Base-by-base conservation (phyloP, 2,329 filamentous ascomycete species). In the Penicillium sp. region DNA sequence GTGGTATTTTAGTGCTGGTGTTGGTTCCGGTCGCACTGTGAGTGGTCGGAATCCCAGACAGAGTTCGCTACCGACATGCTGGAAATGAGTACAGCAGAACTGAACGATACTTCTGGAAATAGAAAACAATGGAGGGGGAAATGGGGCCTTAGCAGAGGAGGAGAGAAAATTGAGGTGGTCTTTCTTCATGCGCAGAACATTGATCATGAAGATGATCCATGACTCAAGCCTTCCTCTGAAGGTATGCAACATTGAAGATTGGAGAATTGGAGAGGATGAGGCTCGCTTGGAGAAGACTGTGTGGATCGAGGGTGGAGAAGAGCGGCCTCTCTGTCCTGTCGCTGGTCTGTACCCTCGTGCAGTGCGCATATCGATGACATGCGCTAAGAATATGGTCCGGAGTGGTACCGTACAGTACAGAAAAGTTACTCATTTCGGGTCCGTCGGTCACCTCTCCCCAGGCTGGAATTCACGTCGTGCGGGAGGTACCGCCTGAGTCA, bases 1-100 rank as follows among this genome's bases (percentile, higher is more conserved):
- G 44, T 46, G 44, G 9, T 39, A 25, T 33, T 45, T 39, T 39
- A 39, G 43, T 39, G 12, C n/a, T 18, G n/a, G 42, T 45, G 43
- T 45, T 45, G 43, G 43, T 45, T 45, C 7, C 29, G 34, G 28
- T 37, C 34, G 27, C 33, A 26, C 18, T 18, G 27, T 46, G 36
- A 40, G 7, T 46, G 36, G 36, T 24, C 32, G n/a, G 34, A 38
- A 18, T 4, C 9, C 32, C 13, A 37, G 13, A 11, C 29, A 39
- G 18, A 43, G 28, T 40, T 47, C 48, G 43, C 39, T 49, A 49
- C 47, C 43, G 39, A 40, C 40, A 32, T 12, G 24, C 13, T 28
- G 46, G 46, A 42, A 28, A 29, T 28, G 33, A 5, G 39, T 27
- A n/a, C 35, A 33, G 18, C 27, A 32, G 39, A 18, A 18, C 18